Evolutionary conservation across 2,329 filamentous ascomycete species (phyloP).

Genomic region (Sarocladium kiliense): DNA sequence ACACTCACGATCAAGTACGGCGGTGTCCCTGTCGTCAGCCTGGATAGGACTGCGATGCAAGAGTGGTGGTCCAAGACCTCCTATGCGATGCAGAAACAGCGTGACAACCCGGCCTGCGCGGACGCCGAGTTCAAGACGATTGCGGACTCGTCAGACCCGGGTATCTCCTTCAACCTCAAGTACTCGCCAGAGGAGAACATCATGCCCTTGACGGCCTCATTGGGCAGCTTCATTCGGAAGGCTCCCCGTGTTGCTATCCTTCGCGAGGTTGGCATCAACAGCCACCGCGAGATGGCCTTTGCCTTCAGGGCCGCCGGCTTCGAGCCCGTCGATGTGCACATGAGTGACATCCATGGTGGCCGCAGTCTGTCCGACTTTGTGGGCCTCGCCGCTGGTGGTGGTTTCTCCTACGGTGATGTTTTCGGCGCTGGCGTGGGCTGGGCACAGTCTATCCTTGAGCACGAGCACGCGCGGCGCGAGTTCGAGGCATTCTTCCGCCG

Average conservation of each 20-base stretch:
- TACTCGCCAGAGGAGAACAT: conserved; percentile 76
- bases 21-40: conserved; percentile 60
- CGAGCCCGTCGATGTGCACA: conserved; percentile 88
- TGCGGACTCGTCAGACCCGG: conserved; percentile 69
- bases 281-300: conserved; percentile 96
- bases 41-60: conserved; percentile 70
- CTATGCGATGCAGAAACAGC: conserved; percentile 81
- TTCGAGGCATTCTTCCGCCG: conserved; percentile 84
- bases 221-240: conserved; percentile 48
- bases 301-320: conserved; percentile 90
- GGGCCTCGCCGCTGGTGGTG: conserved; percentile 90
- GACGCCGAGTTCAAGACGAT: conserved; percentile 77
- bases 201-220: conserved; percentile 51
- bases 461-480: conserved; percentile 68
- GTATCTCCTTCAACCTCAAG: conserved; percentile 76
- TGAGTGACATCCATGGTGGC: conserved; percentile 83
- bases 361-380: conserved; percentile 78
- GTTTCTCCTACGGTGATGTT: conserved; percentile 86
- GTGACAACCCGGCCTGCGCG: conserved; percentile 84
- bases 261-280: conserved; percentile 92
- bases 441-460: conserved; percentile 88
- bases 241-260: conserved; percentile 81
- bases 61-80: conserved; percentile 87
- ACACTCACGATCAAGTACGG: conserved; percentile 71
- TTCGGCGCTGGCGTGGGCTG: conserved; percentile 93